Base-by-base conservation (phyloP, 2,329 filamentous ascomycete species). In the Claviceps paspali region DNA sequence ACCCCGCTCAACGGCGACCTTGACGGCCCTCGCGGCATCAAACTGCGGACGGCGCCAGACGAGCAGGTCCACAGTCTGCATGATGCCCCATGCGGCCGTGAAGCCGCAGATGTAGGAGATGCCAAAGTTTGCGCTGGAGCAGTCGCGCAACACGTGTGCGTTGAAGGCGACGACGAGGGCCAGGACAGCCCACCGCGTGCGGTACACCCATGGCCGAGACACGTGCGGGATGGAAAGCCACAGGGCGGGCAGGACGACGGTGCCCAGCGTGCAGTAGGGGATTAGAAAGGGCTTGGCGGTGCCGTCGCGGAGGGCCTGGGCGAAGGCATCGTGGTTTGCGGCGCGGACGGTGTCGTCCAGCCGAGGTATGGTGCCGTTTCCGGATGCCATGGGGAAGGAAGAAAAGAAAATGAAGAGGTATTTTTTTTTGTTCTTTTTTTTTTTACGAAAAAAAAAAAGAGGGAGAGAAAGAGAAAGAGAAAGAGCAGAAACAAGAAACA, bases 211-310 rank as follows among this genome's bases (percentile, higher is more conserved):
- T 5, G 63, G 63, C 7, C 63, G 57, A 2, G 57, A 53, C 23
- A 52, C 57, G 46, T 78, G 72, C 2, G 72, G 70, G 41, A 78
- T 59, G 34, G 65, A 55, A 11, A 79, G 61, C 52, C 74, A 79
- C 3, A 72, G 43, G 1, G 64, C 51, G 0, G 70, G 68, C 2
- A 79, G 38, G 29, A 73, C 33, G 31, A 68, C 57, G 21, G 61
- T 49, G 3, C 62, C 65, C 17, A 71, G 41, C 6, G 75, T 40
- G 38, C 62, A 57, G 40, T 69, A 66, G 0, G 72, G 73, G 6
- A 77, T 28, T 14, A 77, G 47, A 14, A 76, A 57, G 2, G 69
- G 71, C 29, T 54, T 56, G 23, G 59, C 49, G 6, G 45, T 50
- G 31, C 66, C 66, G 4, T 61, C 53, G 35, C 54, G 51, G 24